Base-by-base conservation (phyloP, 305 asterid genomes). In the Solanum hybrid region DNA sequence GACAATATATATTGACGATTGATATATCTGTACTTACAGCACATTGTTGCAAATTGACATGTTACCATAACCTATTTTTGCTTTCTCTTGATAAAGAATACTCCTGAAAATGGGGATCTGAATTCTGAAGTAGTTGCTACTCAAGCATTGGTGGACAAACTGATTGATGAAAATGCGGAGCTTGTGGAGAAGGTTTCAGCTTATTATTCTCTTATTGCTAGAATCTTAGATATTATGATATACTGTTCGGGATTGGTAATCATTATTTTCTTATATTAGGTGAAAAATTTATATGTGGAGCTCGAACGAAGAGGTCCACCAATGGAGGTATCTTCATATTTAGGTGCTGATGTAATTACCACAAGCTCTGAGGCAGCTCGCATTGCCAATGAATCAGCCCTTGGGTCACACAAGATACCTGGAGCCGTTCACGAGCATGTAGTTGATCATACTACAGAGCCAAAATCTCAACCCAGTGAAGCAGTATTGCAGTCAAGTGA, bases 141-240 rank as follows among this genome's bases (percentile, higher is more conserved):
- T 31, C 90, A 32, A 70, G 93, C 91, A 91, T 92, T 92, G 89
- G 94, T 93, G 90, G 96, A 92, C 90, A 96, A 90, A 90, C 90
- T 95, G 93, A 81, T 91, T 31, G 45, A 88, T 37, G 97, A 95
- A 93, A 95, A 95, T 91, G 90, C 94, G 9, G 92, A 95, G 92
- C 96, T 93, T 90, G 96, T 93, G 90, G 95, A 90, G 90, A 94
- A 96, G 94, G 99, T 96, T 83, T 83, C 88, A 75, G 84, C 88
- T 26, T 83, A 83, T 27, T 29, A 45, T 45, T 45, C 88, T 83
- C 38, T 41, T 29, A 27, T 51, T 20, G 37, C 73, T 41, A 83
- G 17, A 41, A 31, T 17, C 27, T 41, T 41, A 83, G 38, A 45
- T 51, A 51, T 83, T 45, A 45, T 83, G 38, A 45, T 83, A 81